Conservation (phyloP, 2,329 filamentous ascomycete species). For the Zasmidium cellare region DNA sequence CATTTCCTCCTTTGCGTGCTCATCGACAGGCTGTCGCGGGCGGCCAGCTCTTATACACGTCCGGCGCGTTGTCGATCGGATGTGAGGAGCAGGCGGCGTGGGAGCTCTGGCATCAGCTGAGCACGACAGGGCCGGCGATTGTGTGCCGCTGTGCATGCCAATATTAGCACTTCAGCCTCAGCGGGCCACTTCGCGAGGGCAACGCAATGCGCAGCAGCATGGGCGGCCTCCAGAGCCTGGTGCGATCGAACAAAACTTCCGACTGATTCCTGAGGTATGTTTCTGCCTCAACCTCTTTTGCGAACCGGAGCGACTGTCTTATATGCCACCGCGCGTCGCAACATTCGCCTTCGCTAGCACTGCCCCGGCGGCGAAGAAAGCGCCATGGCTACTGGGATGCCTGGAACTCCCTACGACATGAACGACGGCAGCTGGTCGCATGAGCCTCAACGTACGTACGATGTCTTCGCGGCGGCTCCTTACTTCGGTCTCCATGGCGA, state of each 20-base stretch:
- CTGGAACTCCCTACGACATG: not conserved
- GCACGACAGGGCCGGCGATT: not conserved
- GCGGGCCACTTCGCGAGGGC: not conserved
- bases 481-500: not conserved
- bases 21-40: not conserved
- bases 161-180: not conserved
- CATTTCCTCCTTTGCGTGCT: not conserved
- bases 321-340: not conserved
- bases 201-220: not conserved
- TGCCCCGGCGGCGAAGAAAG: not conserved
- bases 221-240: conserved; percentile 3
- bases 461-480: not conserved
- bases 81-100: not conserved
- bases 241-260: not conserved
- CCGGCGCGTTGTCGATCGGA: not conserved
- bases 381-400: not conserved
- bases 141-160: not conserved
- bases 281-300: not conserved
- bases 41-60: not conserved
- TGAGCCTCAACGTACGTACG: not conserved
- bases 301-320: not conserved
- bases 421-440: not conserved
- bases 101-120: not conserved
- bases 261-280: not conserved
- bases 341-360: not conserved